phyloP scores from a whole-genome alignment of 164 flowering plant genomes.

The Pachysandra terminalis region DNA sequence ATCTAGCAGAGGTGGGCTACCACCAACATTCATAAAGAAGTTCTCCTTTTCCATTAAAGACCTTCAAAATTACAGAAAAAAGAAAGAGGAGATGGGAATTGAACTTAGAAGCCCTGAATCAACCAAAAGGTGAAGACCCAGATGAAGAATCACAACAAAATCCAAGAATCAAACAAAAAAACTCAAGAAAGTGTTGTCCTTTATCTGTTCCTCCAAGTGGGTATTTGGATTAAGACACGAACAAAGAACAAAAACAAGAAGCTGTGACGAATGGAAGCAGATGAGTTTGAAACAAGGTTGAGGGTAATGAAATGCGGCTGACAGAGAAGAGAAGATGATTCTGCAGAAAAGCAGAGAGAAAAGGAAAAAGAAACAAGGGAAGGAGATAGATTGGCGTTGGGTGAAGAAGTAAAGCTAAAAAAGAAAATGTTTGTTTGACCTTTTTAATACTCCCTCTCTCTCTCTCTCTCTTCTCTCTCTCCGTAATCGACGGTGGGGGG shows the following conservation, averaged over 20 bases:
- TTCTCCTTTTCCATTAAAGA: constrained; percentile 23
- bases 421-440: constrained; percentile 28
- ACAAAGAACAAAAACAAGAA: neutral
- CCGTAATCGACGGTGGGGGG: constrained; percentile 7
- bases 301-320: constrained; percentile 10
- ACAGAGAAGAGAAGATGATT: constrained; percentile 1
- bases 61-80: neutral
- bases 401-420: neutral
- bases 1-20: neutral
- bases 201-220: no score
- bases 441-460: neutral
- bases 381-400: constrained; percentile 13
- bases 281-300: no score
- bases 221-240: neutral
- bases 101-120: neutral
- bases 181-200: neutral
- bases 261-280: neutral
- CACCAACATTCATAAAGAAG: constrained; percentile 1
- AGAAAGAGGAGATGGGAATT: neutral
- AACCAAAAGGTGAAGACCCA: constrained; percentile 2
- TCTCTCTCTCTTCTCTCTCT: neutral
- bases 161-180: neutral
- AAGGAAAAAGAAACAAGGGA: constrained; percentile 2
- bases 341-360: neutral
- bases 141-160: neutral